Evolutionary conservation across 176 grass and related monocot genomes (phyloP).

Genomic region (Lolium perenne): DNA sequence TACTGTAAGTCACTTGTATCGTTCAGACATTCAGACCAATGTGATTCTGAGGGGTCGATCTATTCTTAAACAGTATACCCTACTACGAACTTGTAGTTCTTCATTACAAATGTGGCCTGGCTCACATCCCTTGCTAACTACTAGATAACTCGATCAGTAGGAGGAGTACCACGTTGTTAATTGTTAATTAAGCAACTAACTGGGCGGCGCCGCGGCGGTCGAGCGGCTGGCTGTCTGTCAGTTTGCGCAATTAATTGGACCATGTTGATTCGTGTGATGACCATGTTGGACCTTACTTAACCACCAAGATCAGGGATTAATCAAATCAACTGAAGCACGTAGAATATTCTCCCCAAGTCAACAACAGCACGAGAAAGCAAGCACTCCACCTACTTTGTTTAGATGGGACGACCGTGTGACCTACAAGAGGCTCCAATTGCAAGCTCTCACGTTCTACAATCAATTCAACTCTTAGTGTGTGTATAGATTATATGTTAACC

Average conservation of each 20-base stretch:
- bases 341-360: slow-evolving; percentile 40
- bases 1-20: background rate
- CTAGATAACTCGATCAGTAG: too few species aligned
- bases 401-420: slow-evolving; percentile 24
- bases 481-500: too few species aligned
- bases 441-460: background rate
- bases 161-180: too few species aligned
- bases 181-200: slow-evolving; percentile 30
- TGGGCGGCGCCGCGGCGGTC: slow-evolving; percentile 45
- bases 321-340: background rate
- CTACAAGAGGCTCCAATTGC: background rate
- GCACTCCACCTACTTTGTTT: background rate
- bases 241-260: slow-evolving; percentile 6
- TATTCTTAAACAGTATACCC: background rate
- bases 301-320: slow-evolving; percentile 6
- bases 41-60: background rate
- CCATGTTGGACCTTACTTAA: slow-evolving; percentile 26
- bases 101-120: background rate
- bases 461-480: too few species aligned
- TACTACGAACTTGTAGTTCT: background rate
- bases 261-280: slow-evolving; percentile 11
- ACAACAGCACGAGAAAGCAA: slow-evolving; percentile 21
- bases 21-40: background rate
- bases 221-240: slow-evolving; percentile 31
- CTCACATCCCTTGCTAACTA: background rate